These are phyloP conservation scores for Cladosporium sp. DNA, from an alignment of 2,329 filamentous ascomycete species.

Conservation along the genomic window DNA sequence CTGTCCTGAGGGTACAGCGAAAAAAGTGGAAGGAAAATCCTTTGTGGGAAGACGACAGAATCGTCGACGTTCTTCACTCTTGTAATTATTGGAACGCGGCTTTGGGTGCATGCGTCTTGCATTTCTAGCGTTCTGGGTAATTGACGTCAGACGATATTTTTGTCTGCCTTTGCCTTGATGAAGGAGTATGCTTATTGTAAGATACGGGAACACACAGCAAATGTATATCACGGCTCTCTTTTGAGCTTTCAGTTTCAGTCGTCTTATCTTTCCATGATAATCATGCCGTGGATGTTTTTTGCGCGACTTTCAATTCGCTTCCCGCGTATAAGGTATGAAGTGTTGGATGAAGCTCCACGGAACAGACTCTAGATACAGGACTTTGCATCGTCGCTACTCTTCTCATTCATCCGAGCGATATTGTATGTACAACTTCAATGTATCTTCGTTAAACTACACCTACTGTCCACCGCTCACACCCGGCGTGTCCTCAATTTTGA, in stretches of 20 bases:
- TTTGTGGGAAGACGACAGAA: background rate
- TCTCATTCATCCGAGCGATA: background rate
- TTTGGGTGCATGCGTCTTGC: slow-evolving; percentile 13
- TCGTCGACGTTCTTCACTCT: slow-evolving; percentile 7
- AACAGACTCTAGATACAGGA: background rate
- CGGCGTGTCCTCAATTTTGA: slow-evolving; percentile 35
- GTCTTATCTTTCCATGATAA: background rate
- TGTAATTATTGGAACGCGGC: slow-evolving; percentile 11
- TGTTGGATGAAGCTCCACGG: background rate
- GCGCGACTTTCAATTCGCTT: background rate
- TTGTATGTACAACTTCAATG: background rate
- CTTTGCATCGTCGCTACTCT: background rate
- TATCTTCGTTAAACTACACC: background rate
- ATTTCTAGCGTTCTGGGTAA: slow-evolving; percentile 9
- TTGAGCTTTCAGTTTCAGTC: background rate
- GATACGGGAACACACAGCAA: slow-evolving; percentile 12
- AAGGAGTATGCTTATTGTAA: slow-evolving; percentile 8
- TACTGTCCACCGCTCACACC: slow-evolving; percentile 22
- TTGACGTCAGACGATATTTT: slow-evolving; percentile 3
- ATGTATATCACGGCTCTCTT: slow-evolving; percentile 17
- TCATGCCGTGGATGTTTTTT: background rate
- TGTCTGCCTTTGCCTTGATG: background rate
- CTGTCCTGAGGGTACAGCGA: background rate
- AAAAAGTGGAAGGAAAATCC: background rate
- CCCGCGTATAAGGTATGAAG: too few relatives aligned